Evolutionary conservation across 1,284 basidiomycete genomes (phyloP), one percentile per base, ranked within the genome.

Genomic region (Jaminaea rosea): DNA sequence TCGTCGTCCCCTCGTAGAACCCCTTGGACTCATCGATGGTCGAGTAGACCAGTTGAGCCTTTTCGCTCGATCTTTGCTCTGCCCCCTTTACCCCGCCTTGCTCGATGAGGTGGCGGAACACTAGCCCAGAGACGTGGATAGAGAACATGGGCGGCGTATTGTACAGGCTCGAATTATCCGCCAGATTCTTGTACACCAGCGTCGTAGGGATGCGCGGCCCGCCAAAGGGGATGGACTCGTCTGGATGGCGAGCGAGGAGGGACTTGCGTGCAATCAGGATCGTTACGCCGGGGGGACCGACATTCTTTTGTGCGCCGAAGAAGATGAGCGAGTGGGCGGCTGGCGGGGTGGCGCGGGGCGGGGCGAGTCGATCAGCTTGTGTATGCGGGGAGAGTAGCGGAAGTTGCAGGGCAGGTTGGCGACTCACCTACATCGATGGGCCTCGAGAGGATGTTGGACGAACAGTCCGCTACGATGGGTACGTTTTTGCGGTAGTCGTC

Each of bases 261-360:
- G 94, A 89, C 60, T 92, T 83, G 28, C 88, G 83, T 17, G 96
- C 88, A 74, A 99, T 93, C 58, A 93, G 79, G 68, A 98, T 82
- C 4, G 91, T 93, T 23, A 94, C 79, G 2, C 94, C 94, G 0
- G 92, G 85, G 1, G 94, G 94, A 4, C 93, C 94, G 47, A 98
- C 80, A 75, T 99, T 99, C 80, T 99, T 99, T 77, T 99, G 94
- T n/a, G 88, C 94, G 36, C 94, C 94, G 10, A 93, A 96, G 74
- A 87, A 98, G 68, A 99, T 86, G 69, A 98, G 80, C 3, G 88
- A 90, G 50, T 73, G 65, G 1, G 59, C n/a, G n/a, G n/a, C n/a
- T n/a, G n/a, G n/a, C n/a, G n/a, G n/a, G n/a, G n/a, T n/a, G n/a
- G n/a, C n/a, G n/a, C n/a, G n/a, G n/a, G n/a, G n/a, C n/a, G 21